Evolutionary conservation across 305 asterid genomes (phyloP), one percentile per base, ranked within the genome.

Genomic region (Rubia balearica): DNA sequence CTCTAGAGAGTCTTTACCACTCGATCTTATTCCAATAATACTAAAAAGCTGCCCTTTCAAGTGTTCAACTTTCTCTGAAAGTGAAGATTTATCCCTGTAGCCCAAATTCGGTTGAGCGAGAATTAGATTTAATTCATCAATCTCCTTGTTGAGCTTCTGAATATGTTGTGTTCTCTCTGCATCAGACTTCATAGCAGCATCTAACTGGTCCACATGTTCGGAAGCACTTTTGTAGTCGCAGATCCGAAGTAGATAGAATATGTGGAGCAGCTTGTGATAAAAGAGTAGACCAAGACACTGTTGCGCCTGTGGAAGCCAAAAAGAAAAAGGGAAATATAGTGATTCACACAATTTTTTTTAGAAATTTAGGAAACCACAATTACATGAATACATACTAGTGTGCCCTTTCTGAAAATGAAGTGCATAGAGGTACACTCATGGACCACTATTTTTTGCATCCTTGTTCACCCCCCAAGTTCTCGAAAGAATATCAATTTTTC

Each of bases 221-320:
- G 85, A 85, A 86, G 96, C 97, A 78, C 81, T 86, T 87, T 91
- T 90, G 89, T 89, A 95, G 89, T 91, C 97, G 42, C 97, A 95
- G 81, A 83, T 80, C 81, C 97, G 91, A 59, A 91, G 96, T 65
- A 90, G 90, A 86, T 95, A 91, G 81, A 95, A 90, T 85, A 91
- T 81, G 78, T 88, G 96, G 87, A 95, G 88, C 81, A 95, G 91
- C 89, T 91, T 92, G 17, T 89, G 83, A 75, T 95, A 95, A 79
- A 91, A 87, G 75, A 85, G 81, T 65, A 95, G 81, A 63, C 98
- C 97, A 43, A 77, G 74, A 89, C 98, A 90, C 19, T 91, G 90
- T 75, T 88, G 92, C 81, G 89, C 86, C 99, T 90, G 40, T 80
- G 63, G 48, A 74, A 74, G 61, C 62, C 72, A 69, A 80, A 74